Evolutionary conservation across 805 yeast genomes (phyloP), one percentile per base, ranked within the genome.

Genomic region (Yamadazyma takamatsuzukensis): DNA sequence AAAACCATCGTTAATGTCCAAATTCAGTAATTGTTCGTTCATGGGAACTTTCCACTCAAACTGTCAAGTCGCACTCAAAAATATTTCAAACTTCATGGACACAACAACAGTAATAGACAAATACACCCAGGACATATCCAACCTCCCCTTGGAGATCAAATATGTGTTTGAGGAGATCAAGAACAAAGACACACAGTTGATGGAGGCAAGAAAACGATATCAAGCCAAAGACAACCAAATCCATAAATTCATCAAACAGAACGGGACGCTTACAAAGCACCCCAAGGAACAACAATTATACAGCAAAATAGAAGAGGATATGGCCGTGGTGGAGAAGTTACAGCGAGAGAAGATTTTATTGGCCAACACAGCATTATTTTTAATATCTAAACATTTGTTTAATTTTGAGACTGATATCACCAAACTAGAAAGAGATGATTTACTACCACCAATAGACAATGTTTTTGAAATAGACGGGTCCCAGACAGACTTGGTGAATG

Each of bases 81-180:
- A 23, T 7, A 7, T 19, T 7, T 19, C 10, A 10, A 8, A 24
- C 28, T 15, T 3, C 18, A 86, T 86, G 95, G 97, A 89, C 60
- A 89, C 97, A 3, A 88, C 96, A n/a, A 75, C 93, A 1, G 69
- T 68, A 10, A 51, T 66, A 15, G 72, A 64, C 39, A 65, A 65
- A 41, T 64, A 64, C 38, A 65, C 71, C 2, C 80, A 75, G 51
- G 82, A 77, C 44, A 66, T 90, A 26, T 78, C 90, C 8, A 90
- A 89, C 47, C 70, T 93, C 27, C 96, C 96, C 15, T 79, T 86
- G 4, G 98, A 90, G 57, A 72, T 90, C 27, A 80, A 80, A 33
- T 86, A 83, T 49, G 61, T 87, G 22, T 61, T 90, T 29, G 83
- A 83, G 32, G 97, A 93, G 56, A 70, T 90, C 22, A 72, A 80